Percentiles rank a stretch among this genome's conserved stretches.
These are phyloP conservation scores for Hypoxylon perforatum DNA, from an alignment of 495 filamentous ascomycete species.

Conservation along the genomic window DNA sequence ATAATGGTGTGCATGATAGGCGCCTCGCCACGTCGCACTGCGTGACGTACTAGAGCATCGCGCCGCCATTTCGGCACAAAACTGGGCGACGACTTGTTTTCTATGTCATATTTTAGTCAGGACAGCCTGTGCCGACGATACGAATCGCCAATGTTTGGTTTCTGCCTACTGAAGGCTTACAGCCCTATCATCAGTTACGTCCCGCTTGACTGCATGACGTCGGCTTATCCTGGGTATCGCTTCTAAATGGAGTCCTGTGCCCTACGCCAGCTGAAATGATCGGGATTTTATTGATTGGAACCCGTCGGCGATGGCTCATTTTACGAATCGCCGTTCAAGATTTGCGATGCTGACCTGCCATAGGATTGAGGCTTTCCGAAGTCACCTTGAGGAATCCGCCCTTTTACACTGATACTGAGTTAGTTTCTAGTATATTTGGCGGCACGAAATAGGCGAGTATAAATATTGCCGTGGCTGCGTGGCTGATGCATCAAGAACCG, in stretches of 20 bases:
- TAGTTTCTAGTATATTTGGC: not conserved
- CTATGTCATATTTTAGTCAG: slow-evolving; percentile 37
- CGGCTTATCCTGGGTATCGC: slow-evolving; percentile 7
- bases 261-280: slow-evolving; percentile 2
- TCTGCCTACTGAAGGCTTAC: slow-evolving; percentile 8
- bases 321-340: slow-evolving; percentile 5
- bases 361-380: too few relatives aligned
- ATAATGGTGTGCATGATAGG: slow-evolving; percentile 18
- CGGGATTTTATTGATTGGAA: slow-evolving; percentile 7
- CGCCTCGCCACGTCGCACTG: slow-evolving; percentile 25
- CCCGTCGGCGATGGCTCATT: slow-evolving; percentile 1
- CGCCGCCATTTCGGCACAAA: slow-evolving; percentile 18
- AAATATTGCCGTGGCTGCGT: not conserved
- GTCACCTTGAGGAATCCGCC: too few relatives aligned
- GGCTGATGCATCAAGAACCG: too few relatives aligned
- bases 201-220: not conserved
- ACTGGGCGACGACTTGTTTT: slow-evolving; percentile 22
- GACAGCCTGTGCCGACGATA: slow-evolving; percentile 7
- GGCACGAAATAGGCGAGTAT: not conserved
- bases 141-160: not conserved
- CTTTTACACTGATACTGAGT: too few relatives aligned
- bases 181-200: slow-evolving; percentile 4
- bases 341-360: too few relatives aligned
- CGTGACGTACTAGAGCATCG: slow-evolving; percentile 13
- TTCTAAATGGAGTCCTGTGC: not conserved